Evolutionary conservation across 495 filamentous ascomycete genomes (phyloP).

Genomic region (Neurospora sp.): DNA sequence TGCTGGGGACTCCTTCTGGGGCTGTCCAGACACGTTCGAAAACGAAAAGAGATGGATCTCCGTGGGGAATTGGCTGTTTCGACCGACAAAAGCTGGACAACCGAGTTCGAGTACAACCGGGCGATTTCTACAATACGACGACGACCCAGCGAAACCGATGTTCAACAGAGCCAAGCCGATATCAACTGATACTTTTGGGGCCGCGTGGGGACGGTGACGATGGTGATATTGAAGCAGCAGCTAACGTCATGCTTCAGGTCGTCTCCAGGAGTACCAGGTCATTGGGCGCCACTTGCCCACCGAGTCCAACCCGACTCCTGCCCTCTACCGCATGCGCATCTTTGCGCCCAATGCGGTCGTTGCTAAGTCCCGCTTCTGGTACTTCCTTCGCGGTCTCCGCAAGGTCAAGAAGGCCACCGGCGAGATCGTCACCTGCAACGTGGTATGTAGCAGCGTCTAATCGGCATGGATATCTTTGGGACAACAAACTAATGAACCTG

Average conservation of each 20-base stretch:
- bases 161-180: neutral
- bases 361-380: constrained; percentile 99
- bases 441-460: constrained; percentile 50
- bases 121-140: neutral
- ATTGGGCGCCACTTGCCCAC: constrained; percentile 97
- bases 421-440: constrained; percentile 94
- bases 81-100: neutral
- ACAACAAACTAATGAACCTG: neutral
- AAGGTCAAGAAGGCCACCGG: constrained; percentile 99
- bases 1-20: neutral
- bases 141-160: neutral
- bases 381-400: constrained; percentile 95
- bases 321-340: constrained; percentile 99
- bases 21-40: neutral
- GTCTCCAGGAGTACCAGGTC: constrained; percentile 99
- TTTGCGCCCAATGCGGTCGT: constrained; percentile 96
- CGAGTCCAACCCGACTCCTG: constrained; percentile 88
- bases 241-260: constrained; percentile 51
- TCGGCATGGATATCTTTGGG: constrained; percentile 2
- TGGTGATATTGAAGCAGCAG: neutral
- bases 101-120: neutral
- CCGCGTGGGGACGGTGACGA: neutral
- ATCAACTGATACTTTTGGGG: neutral
- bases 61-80: neutral
- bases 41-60: neutral